Base-by-base conservation (phyloP, 768 basidiomycete species). In the Pisolithus orientalis region DNA sequence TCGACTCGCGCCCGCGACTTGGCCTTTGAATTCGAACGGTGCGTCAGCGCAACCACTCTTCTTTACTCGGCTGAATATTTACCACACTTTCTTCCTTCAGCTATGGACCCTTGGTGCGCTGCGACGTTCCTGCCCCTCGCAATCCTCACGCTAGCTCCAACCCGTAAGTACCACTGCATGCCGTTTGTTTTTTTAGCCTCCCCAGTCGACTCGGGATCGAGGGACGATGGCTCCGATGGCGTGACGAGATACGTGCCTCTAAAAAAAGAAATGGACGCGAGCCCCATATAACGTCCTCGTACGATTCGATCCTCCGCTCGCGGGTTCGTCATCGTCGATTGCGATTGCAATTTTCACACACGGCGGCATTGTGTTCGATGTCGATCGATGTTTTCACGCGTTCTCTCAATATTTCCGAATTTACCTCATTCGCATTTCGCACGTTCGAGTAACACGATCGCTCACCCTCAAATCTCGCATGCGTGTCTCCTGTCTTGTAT, bases 11-110 rank as follows among this genome's bases (percentile, higher is more conserved):
- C 91, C 8, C 78, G 85, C 49, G 90, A 91, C 60, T 78, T 94
- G 2, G 91, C 91, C 2, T 88, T 72, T 60, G 90, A 92, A 67
- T 93, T 94, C 60, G 91, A 94, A 76, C 79, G 85, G 90, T 90
- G 53, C 44, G 74, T 67, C 2, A 6, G 37, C 17, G 6, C 5
- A 5, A 47, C 47, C 21, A 39, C 28, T 1, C 17, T 52, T 45
- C 24, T 53, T 45, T 28, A 8, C 34, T 27, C 6, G 34, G 46
- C 13, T 11, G 53, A 47, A 47, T 40, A 34, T 50, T 54, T 51
- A 9, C 55, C 53, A 32, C 44, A 0, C 14, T 7, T 46, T 47
- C 56, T 54, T n/a, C 43, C n/a, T 21, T 13, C 64, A 92, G 90
- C 51, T 93, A 76, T 59, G 90, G 90, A 16, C 85, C 85, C 51